Conservation (phyloP, 208 protist genomes). For the Leishmania amazonensis region DNA sequence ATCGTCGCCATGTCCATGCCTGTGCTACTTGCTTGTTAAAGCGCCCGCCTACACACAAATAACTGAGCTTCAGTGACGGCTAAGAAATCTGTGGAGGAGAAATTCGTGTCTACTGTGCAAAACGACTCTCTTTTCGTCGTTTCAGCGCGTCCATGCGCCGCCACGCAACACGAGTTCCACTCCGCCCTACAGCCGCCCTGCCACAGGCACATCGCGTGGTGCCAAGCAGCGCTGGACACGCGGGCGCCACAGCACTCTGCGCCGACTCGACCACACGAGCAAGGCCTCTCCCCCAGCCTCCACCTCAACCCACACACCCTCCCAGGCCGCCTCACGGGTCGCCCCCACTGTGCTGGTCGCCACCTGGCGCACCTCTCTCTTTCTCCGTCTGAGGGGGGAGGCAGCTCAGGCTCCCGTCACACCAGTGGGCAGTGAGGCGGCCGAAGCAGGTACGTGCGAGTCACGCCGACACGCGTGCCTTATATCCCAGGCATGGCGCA, state of each 20-base stretch:
- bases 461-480: neutral
- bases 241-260: neutral
- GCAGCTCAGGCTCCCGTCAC: neutral
- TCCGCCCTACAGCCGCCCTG: too few species aligned
- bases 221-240: neutral
- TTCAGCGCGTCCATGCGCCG: too few species aligned
- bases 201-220: neutral
- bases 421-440: neutral
- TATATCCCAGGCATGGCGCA: neutral
- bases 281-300: too few species aligned
- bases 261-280: too few species aligned
- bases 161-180: too few species aligned
- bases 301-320: too few species aligned
- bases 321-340: too few species aligned
- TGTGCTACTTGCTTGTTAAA: neutral
- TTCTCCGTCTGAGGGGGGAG: too few species aligned
- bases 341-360: too few species aligned
- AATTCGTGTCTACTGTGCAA: neutral
- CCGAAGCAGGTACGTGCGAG: neutral
- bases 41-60: neutral
- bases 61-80: neutral
- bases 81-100: neutral
- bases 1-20: neutral
- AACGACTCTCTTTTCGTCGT: too few species aligned
- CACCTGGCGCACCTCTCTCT: neutral